phyloP scores from a whole-genome alignment of 352 stramenopile species.

The Globisporangium spinosum region DNA sequence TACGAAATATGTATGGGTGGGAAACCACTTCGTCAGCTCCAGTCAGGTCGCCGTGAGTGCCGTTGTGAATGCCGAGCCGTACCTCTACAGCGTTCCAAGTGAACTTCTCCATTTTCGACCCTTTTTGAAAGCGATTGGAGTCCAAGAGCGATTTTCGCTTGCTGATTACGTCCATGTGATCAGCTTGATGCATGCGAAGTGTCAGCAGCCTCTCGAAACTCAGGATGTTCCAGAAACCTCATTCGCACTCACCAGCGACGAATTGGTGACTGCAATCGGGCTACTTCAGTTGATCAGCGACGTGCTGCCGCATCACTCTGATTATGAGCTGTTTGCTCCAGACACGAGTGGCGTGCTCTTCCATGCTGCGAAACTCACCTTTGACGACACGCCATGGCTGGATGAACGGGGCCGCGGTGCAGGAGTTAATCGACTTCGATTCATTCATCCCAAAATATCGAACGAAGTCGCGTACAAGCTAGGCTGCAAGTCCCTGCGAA shows the following conservation, averaged over 20 bases:
- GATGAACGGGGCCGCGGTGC: conserved; percentile 40
- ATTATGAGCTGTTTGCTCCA: conserved; percentile 58
- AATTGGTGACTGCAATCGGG: conserved; percentile 50
- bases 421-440: conserved; percentile 26
- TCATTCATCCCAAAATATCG: conserved; percentile 75
- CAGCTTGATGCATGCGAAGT: conserved; percentile 47
- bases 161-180: conserved; percentile 61
- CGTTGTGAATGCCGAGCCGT: conserved; percentile 57
- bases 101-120: conserved; percentile 63
- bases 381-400: conserved; percentile 71
- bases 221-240: conserved; percentile 9
- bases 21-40: conserved; percentile 46
- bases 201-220: conserved; percentile 14
- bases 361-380: conserved; percentile 44
- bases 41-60: conserved; percentile 48
- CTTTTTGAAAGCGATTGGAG: conserved; percentile 58
- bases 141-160: conserved; percentile 52
- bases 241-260: conserved; percentile 35
- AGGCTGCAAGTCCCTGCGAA: conserved; percentile 55
- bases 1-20: conserved; percentile 59
- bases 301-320: conserved; percentile 40
- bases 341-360: conserved; percentile 40
- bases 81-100: conserved; percentile 56
- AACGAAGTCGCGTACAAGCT: conserved; percentile 71
- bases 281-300: conserved; percentile 71